Conservation (phyloP, 306 rosid genomes). For the Corylus americana region DNA sequence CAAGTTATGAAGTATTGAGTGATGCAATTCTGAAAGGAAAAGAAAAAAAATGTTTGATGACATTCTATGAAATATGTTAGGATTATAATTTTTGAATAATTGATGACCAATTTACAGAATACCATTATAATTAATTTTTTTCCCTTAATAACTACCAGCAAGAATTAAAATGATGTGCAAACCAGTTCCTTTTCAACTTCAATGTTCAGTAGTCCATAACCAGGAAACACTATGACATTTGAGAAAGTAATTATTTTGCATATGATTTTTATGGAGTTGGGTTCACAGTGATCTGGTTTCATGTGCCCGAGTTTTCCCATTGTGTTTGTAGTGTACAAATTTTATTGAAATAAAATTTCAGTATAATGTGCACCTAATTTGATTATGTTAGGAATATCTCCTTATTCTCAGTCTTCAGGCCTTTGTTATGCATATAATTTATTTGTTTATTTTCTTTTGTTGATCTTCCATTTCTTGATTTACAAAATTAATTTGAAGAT, state of each 20-base stretch:
- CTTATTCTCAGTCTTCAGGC: neutral
- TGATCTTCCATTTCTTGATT: neutral
- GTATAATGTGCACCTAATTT: neutral
- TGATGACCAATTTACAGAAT: neutral
- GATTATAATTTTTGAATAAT: neutral
- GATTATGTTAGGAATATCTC: neutral
- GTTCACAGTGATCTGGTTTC: neutral
- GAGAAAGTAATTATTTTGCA: too few species aligned
- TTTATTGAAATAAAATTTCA: neutral
- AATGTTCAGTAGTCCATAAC: too few species aligned
- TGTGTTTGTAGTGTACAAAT: neutral
- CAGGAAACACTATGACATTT: too few species aligned
- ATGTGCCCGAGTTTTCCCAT: neutral
- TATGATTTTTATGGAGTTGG: too few species aligned
- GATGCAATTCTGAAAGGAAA: neutral
- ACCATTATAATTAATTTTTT: neutral
- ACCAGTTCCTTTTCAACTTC: too few species aligned
- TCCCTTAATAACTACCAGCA: too few species aligned
- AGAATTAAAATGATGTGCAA: too few species aligned
- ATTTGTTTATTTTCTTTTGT: conserved; percentile 12
- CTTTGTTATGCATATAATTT: neutral
- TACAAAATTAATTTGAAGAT: neutral
- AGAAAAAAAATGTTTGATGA: neutral
- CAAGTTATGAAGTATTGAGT: neutral
- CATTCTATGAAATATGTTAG: too few species aligned